phyloP scores from a whole-genome alignment of 2,329 filamentous ascomycete genomes.

The Geosmithia flava region DNA sequence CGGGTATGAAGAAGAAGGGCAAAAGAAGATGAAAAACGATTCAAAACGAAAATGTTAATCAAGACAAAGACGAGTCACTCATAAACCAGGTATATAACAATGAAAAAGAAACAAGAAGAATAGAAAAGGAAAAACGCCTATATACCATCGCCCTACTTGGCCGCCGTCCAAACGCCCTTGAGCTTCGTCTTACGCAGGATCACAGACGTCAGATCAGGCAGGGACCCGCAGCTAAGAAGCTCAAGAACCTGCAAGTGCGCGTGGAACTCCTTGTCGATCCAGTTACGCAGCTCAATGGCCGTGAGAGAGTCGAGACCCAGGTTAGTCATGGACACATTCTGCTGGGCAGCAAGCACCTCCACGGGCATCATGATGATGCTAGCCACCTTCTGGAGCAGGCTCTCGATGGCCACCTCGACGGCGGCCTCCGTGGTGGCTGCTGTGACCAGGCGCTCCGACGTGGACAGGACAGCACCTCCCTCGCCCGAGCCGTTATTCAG shows the following conservation, averaged over 20 bases:
- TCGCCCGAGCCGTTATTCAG: not conserved
- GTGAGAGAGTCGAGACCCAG: constrained; percentile 42
- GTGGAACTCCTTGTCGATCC: constrained; percentile 29
- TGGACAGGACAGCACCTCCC: not conserved
- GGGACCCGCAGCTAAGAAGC: not conserved
- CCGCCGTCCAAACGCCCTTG: too few relatives aligned
- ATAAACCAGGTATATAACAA: too few relatives aligned
- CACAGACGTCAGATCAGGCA: not conserved
- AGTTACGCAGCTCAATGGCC: constrained; percentile 37
- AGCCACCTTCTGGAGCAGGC: constrained; percentile 25
- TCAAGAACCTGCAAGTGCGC: constrained; percentile 1
- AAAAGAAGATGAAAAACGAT: too few relatives aligned
- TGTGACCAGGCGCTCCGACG: not conserved
- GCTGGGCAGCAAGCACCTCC: not conserved
- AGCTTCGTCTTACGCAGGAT: too few relatives aligned
- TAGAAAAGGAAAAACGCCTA: too few relatives aligned
- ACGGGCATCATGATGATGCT: constrained; percentile 16
- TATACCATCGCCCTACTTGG: too few relatives aligned
- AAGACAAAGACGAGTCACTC: too few relatives aligned
- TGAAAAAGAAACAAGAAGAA: too few relatives aligned
- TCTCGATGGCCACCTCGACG: not conserved
- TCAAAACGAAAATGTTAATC: too few relatives aligned
- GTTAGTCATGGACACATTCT: constrained; percentile 11
- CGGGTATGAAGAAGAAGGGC: too few relatives aligned
- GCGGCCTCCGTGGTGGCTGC: not conserved